Percentiles rank a stretch among this genome's conserved stretches.
Evolutionary conservation across 2,329 filamentous ascomycete species (phyloP).

Genomic region (Parafenestella ontariensis): DNA sequence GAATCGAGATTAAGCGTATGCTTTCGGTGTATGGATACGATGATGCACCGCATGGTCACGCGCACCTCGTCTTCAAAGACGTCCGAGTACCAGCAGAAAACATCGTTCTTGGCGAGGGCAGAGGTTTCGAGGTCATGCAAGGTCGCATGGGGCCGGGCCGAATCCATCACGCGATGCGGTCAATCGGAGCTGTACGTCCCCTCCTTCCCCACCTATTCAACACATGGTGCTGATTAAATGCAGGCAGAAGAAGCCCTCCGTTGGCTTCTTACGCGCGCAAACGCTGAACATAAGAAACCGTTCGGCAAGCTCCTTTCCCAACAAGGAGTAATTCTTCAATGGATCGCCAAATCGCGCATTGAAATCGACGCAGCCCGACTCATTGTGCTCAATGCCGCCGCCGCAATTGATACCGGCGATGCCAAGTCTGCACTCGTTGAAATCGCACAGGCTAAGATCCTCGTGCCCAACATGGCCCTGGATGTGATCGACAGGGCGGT

Average conservation of each 20-base stretch:
- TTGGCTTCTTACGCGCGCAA: constrained; percentile 90
- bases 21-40: constrained; percentile 92
- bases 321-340: constrained; percentile 81
- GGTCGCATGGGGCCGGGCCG: constrained; percentile 91
- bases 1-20: constrained; percentile 89
- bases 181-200: constrained; percentile 76
- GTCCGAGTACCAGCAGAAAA: constrained; percentile 82
- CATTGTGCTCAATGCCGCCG: constrained; percentile 87
- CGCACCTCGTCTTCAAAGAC: constrained; percentile 84
- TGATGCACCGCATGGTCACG: constrained; percentile 95
- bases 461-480: constrained; percentile 80
- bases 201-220: background rate
- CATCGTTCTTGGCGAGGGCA: constrained; percentile 87
- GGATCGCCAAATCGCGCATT: constrained; percentile 84
- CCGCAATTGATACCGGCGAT: constrained; percentile 85
- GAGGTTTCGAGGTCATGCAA: constrained; percentile 98
- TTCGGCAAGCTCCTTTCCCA: constrained; percentile 85
- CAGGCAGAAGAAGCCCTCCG: constrained; percentile 85
- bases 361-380: constrained; percentile 91
- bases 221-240: constrained; percentile 6
- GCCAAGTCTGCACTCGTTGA: constrained; percentile 87
- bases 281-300: constrained; percentile 85
- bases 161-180: constrained; percentile 95
- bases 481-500: constrained; percentile 90
- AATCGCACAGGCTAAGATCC: constrained; percentile 91